phyloP scores from a whole-genome alignment of 192 early-diverging fungal genomes.

The Entophlyctis helioformis region DNA sequence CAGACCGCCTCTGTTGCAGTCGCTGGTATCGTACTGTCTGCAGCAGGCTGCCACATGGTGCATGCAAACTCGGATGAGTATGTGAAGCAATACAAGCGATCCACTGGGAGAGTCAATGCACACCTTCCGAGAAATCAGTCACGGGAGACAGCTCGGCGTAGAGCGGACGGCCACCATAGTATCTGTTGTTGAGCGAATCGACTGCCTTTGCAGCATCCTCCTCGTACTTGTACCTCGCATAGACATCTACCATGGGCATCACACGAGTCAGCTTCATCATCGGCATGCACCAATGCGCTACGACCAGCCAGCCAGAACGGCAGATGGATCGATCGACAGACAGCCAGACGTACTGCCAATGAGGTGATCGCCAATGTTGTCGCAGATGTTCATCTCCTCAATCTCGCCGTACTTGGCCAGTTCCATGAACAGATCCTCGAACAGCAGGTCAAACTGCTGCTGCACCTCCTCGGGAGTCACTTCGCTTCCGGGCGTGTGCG shows the following conservation, averaged over 20 bases:
- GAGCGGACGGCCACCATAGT: slow-evolving; percentile 83
- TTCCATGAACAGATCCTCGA: slow-evolving; percentile 92
- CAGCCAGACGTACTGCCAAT: slow-evolving; percentile 55
- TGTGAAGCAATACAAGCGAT: not conserved
- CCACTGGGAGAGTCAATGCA: not conserved
- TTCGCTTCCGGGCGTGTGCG: slow-evolving; percentile 42
- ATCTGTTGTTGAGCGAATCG: slow-evolving; percentile 84
- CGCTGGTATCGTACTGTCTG: slow-evolving; percentile 86
- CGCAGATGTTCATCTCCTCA: slow-evolving; percentile 93
- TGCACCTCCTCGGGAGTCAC: slow-evolving; percentile 60
- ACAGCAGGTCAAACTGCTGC: slow-evolving; percentile 92
- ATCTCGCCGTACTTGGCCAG: slow-evolving; percentile 93
- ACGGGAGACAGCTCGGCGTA: slow-evolving; percentile 96
- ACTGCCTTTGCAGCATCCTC: slow-evolving; percentile 89
- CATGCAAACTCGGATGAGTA: not conserved
- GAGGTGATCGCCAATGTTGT: slow-evolving; percentile 96
- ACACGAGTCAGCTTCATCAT: no score
- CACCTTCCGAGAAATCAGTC: slow-evolving; percentile 86
- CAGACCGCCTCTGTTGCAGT: slow-evolving; percentile 91
- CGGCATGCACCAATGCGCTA: no score
- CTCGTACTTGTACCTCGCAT: slow-evolving; percentile 80
- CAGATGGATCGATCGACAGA: not conserved
- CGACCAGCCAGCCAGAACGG: not conserved
- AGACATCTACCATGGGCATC: no score
- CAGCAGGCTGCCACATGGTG: slow-evolving; percentile 60